Evolutionary conservation across 176 grass and related monocot genomes (phyloP), one percentile per base, ranked within the genome.

Genomic region (Panicum miliaceum): DNA sequence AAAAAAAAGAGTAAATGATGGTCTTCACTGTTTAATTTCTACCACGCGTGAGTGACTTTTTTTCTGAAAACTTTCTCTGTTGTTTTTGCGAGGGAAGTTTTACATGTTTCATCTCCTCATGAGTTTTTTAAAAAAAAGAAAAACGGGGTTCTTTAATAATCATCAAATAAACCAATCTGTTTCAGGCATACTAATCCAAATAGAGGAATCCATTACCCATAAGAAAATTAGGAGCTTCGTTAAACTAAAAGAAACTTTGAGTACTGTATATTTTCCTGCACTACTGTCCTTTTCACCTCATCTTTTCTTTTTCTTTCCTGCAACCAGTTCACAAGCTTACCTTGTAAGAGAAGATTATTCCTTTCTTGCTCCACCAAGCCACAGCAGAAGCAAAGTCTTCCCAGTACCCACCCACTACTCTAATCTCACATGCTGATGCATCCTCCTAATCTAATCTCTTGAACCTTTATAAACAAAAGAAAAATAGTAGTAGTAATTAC

Each of bases 271-370:
- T 23, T 77, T 42, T 43, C 23, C 22, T 7, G 34, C 23, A 64
- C 36, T 47, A 7, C n/a, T 61, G 26, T 82, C 67, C 1, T 84
- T 65, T 65, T 66, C 47, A 58, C 20, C 42, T 27, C 76, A 52
- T 42, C n/a, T n/a, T 25, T 43, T 40, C 14, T 35, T 85, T 50
- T 20, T 3, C 13, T 35, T 27, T 45, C 0, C 16, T 10, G 37
- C 27, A 38, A 37, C 64, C n/a, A 68, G 53, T 72, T 83, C 9
- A 73, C 9, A 73, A 65, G 20, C 71, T 45, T 82, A 56, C 43
- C 53, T 86, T 90, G 42, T 25, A 86, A 82, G 71, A 63, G 73
- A 69, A 70, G 64, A 36, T 68, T 40, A 4, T 27, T 38, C 56
- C 43, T 84, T 53, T 11, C 58, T n/a, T 18, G 15, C 73, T 48